Conservation (phyloP, 2,329 filamentous ascomycete species). For the Monilinia fructicola region DNA sequence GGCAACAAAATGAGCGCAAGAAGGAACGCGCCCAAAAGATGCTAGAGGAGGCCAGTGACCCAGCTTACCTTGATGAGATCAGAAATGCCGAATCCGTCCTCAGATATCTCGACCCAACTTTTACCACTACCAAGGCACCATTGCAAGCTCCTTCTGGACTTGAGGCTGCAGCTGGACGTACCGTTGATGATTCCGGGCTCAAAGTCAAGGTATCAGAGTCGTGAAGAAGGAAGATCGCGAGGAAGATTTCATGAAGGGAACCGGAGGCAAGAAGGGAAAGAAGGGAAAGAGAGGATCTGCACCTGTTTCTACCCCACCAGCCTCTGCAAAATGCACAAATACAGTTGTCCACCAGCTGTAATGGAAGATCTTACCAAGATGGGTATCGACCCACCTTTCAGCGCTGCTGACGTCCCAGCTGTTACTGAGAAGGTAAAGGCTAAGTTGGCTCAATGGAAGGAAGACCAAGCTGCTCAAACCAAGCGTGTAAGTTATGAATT, state of each 20-base stretch:
- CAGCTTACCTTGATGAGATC: constrained; percentile 91
- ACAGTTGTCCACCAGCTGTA: constrained; percentile 85
- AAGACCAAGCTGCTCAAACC: constrained; percentile 85
- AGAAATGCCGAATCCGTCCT: constrained; percentile 83
- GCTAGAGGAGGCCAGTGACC: constrained; percentile 78
- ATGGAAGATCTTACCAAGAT: constrained; percentile 87
- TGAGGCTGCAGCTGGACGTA: constrained; percentile 75
- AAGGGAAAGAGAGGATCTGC: constrained; percentile 68
- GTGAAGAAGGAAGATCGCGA: constrained; percentile 89
- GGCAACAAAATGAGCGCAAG: constrained; percentile 68
- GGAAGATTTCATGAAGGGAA: constrained; percentile 76
- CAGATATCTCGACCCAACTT: constrained; percentile 82
- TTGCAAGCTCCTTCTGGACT: constrained; percentile 69
- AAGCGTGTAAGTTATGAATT: constrained; percentile 67
- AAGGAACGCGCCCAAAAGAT: constrained; percentile 74
- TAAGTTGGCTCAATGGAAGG: constrained; percentile 90
- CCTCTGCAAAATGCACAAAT: constrained; percentile 70
- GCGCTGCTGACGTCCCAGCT: constrained; percentile 74
- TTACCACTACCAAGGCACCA: constrained; percentile 63
- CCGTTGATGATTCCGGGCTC: constrained; percentile 77
- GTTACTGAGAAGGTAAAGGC: constrained; percentile 86
- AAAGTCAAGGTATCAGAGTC: constrained; percentile 84
- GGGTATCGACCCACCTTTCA: constrained; percentile 84
- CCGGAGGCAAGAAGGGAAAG: constrained; percentile 80
- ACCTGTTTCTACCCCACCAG: constrained; percentile 45